These are phyloP conservation scores for Trichophaea hybrida DNA, from an alignment of 2,329 filamentous ascomycete species.

Conservation along the genomic window DNA sequence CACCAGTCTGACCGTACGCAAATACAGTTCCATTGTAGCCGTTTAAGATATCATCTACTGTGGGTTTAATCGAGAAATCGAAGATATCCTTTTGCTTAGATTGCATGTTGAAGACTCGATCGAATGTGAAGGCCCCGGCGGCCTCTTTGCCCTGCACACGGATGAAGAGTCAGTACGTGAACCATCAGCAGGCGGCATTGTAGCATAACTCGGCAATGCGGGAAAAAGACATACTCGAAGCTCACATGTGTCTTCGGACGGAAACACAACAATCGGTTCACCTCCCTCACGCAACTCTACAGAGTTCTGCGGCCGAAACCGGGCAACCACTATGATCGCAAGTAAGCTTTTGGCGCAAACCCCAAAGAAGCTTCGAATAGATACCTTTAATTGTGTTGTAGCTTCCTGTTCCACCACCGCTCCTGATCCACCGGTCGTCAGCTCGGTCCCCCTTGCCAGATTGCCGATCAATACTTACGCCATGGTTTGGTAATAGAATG, in stretches of 20 bases:
- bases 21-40: conserved; percentile 99
- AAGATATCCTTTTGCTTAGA: conserved; percentile 88
- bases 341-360: conserved; percentile 40
- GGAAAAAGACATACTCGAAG: conserved; percentile 49
- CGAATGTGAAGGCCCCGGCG: conserved; percentile 75
- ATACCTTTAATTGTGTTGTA: conserved; percentile 42
- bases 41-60: conserved; percentile 95
- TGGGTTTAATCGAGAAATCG: conserved; percentile 90
- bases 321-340: conserved; percentile 65
- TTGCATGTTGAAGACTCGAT: conserved; percentile 90
- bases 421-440: conserved; percentile 20
- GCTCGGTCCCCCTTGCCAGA: background rate
- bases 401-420: conserved; percentile 27
- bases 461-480: conserved; percentile 33
- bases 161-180: background rate
- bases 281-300: conserved; percentile 80
- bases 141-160: conserved; percentile 20
- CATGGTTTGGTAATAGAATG: conserved; percentile 31
- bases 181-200: background rate
- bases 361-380: conserved; percentile 17
- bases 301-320: conserved; percentile 94
- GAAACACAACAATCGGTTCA: conserved; percentile 80
- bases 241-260: conserved; percentile 73
- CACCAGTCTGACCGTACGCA: conserved; percentile 94
- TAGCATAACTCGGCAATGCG: background rate